Conservation (phyloP, 805 yeast genomes). For the Nakazawaea sp. region DNA sequence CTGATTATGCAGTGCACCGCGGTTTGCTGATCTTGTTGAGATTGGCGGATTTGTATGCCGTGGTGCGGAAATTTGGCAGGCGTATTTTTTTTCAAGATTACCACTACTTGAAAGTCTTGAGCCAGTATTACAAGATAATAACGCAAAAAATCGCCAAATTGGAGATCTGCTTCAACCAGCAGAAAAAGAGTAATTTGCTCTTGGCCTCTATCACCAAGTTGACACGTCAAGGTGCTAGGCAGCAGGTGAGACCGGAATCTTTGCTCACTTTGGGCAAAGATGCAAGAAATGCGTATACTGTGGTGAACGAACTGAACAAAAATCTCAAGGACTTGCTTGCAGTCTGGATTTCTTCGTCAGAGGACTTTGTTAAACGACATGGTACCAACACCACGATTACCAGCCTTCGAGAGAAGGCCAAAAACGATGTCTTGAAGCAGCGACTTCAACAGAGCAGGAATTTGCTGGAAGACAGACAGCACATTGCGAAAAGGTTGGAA, state of each 20-base stretch:
- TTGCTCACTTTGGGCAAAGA: slow-evolving; percentile 34
- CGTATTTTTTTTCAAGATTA: slow-evolving; percentile 37
- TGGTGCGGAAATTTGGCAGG: slow-evolving; percentile 40
- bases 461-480: slow-evolving; percentile 1
- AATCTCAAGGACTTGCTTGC: slow-evolving; percentile 30
- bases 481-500: slow-evolving; percentile 14
- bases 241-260: slow-evolving; percentile 28
- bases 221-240: slow-evolving; percentile 31
- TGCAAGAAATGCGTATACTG: slow-evolving; percentile 29
- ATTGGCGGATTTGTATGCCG: slow-evolving; percentile 42
- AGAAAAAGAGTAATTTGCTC: slow-evolving; percentile 41
- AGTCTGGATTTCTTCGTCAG: slow-evolving; percentile 38
- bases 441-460: slow-evolving; percentile 4
- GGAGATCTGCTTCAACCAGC: slow-evolving; percentile 24
- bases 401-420: slow-evolving; percentile 9
- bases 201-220: slow-evolving; percentile 41
- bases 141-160: slow-evolving; percentile 18
- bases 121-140: slow-evolving; percentile 18
- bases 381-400: slow-evolving; percentile 12
- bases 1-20: slow-evolving; percentile 31
- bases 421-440: slow-evolving; percentile 9
- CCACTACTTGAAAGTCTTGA: slow-evolving; percentile 34
- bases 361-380: slow-evolving; percentile 30
- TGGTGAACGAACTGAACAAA: slow-evolving; percentile 23
- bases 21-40: slow-evolving; percentile 33